Evolutionary conservation across 495 filamentous ascomycete species (phyloP).

Genomic region (Terfezia claveryi): DNA sequence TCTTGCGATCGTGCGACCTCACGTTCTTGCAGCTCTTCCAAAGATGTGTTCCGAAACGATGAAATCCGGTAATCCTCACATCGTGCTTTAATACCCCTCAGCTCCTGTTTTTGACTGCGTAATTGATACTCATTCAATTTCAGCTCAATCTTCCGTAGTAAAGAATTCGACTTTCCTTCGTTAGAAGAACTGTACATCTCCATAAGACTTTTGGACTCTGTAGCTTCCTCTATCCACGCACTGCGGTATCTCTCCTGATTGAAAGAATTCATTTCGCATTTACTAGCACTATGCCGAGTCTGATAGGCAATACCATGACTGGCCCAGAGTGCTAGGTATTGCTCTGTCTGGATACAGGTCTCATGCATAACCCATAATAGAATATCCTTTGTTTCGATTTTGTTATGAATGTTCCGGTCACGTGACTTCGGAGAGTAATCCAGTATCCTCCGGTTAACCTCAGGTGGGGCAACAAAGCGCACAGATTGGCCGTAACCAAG

Average conservation of each 20-base stretch:
- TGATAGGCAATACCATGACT: conserved; percentile 8
- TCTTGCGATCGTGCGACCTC: too few relatives aligned
- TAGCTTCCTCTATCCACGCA: too few relatives aligned
- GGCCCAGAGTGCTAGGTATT: conserved; percentile 2
- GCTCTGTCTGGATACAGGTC: conserved; percentile 3
- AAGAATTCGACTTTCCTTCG: too few relatives aligned
- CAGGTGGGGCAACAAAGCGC: conserved; percentile 26
- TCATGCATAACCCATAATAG: conserved; percentile 8
- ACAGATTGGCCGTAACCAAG: conserved; percentile 23
- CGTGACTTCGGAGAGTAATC: conserved; percentile 1
- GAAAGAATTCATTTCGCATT: too few relatives aligned
- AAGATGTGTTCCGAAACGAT: background rate
- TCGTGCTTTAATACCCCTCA: too few relatives aligned
- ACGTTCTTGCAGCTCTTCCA: background rate
- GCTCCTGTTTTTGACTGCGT: too few relatives aligned
- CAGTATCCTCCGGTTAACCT: conserved; percentile 19
- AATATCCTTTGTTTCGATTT: conserved; percentile 4
- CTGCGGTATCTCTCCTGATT: too few relatives aligned
- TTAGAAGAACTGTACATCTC: conserved; percentile 1
- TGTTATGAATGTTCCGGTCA: too few relatives aligned
- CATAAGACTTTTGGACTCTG: conserved; percentile 7
- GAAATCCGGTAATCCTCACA: background rate
- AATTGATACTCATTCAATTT: too few relatives aligned
- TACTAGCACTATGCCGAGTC: too few relatives aligned
- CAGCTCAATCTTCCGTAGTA: too few relatives aligned